Evolutionary conservation across 805 yeast species (phyloP), one percentile per base, ranked within the genome.

Genomic region (Candida tallmaniae): DNA sequence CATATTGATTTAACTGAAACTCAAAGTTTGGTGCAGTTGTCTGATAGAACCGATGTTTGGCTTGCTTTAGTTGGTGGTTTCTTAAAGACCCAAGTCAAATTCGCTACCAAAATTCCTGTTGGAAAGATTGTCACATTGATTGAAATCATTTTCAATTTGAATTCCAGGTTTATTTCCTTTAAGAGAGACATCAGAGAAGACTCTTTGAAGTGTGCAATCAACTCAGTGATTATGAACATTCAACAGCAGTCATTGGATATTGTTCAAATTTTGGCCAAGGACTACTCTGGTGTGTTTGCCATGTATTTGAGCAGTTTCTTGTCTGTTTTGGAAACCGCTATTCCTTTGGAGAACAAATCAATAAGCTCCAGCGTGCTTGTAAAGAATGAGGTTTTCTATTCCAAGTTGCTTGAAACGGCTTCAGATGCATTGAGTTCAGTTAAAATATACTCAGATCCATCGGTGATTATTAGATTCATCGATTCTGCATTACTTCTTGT

Each of bases 1-100:
- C 51, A 63, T 10, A 64, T 84, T 27, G 90, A 84, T 54, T 60
- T 81, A 42, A 73, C 76, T 44, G 65, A 67, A 18, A 76, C 84
- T 11, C 46, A 58, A 15, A 62, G 81, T 5, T 50, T 83, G 3
- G 59, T 71, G 38, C 58, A 67, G 39, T 67, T 83, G 15, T 70
- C 80, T 3, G 57, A 63, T 26, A 65, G 88, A 51, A 41, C 82
- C 8, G 54, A 62, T 8, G 46, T 72, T 4, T 56, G 83, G 23
- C 53, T 68, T 23, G 62, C 62, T 20, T 45, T 63, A 19, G 43
- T 64, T 23, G 31, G 32, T 38, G 80, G 36, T 34, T 83, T 42
- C 43, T 52, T 38, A 57, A 56, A 69, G 3, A 61, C 75, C 6
- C 71, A 76, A 17, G 77, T 87, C 1, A 75, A 73, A 26, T 69